phyloP scores from a whole-genome alignment of 1,139 yeast species.

The Kodamaea arcana region DNA sequence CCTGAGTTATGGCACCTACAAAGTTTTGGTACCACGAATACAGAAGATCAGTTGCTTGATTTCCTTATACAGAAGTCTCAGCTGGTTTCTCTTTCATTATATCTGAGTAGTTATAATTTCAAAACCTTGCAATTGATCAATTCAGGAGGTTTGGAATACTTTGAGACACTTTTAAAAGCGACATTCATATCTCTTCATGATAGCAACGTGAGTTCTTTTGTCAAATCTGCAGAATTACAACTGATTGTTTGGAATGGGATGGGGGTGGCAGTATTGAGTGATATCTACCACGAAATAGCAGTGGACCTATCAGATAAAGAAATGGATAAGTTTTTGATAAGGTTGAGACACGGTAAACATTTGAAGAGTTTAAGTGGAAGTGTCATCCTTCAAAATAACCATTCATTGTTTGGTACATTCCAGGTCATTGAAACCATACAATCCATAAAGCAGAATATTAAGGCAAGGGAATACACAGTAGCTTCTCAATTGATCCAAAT shows the following conservation, averaged over 20 bases:
- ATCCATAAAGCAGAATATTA: conserved; percentile 32
- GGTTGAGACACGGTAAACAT: conserved; percentile 21
- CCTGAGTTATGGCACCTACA: conserved; percentile 52
- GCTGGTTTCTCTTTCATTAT: conserved; percentile 48
- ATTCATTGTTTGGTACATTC: conserved; percentile 34
- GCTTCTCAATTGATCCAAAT: conserved; percentile 21
- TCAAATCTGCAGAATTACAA: conserved; percentile 43
- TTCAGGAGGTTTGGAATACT: conserved; percentile 24
- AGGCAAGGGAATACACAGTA: conserved; percentile 29
- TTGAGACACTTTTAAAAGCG: conserved; percentile 55
- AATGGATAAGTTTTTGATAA: conserved; percentile 32
- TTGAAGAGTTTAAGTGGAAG: neutral
- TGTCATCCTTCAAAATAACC: conserved; percentile 22
- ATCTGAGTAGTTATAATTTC: conserved; percentile 57
- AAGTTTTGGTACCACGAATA: conserved; percentile 43
- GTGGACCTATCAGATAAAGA: conserved; percentile 22
- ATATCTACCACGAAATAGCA: conserved; percentile 45
- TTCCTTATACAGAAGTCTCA: conserved; percentile 59
- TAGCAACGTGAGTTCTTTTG: conserved; percentile 24
- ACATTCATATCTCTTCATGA: conserved; percentile 48
- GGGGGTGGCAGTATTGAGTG: conserved; percentile 45
- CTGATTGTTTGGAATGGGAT: conserved; percentile 50
- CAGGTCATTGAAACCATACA: conserved; percentile 35
- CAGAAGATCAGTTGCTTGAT: conserved; percentile 48
- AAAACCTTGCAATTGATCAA: conserved; percentile 52